Conservation (phyloP, 2,329 filamentous ascomycete genomes). For the Penicillium sp. region DNA sequence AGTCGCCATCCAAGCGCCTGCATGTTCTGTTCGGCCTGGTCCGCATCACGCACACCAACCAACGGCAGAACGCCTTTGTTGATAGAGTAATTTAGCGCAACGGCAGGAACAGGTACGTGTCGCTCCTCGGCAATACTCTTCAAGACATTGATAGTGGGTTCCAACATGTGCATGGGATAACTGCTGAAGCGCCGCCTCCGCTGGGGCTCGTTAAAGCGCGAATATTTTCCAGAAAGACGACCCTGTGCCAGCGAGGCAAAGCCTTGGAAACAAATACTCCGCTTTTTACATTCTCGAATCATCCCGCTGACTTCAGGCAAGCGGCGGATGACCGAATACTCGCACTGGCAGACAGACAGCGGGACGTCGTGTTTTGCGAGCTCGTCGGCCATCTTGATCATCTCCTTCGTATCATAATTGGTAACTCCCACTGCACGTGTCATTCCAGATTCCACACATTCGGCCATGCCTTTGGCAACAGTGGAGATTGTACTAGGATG, state of each 20-base stretch:
- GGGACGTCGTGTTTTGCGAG: slow-evolving; percentile 39
- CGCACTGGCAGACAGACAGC: slow-evolving; percentile 48
- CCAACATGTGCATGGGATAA: slow-evolving; percentile 47
- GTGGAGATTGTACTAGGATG: slow-evolving; percentile 42
- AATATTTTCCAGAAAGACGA: slow-evolving; percentile 45
- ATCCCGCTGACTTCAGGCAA: slow-evolving; percentile 43
- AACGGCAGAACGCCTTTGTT: slow-evolving; percentile 47
- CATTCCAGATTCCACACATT: slow-evolving; percentile 45
- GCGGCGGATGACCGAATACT: slow-evolving; percentile 46
- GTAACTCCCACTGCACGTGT: slow-evolving; percentile 46
- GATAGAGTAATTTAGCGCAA: slow-evolving; percentile 48
- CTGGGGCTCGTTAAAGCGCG: slow-evolving; percentile 37
- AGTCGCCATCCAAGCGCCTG: slow-evolving; percentile 45
- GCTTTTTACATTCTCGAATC: slow-evolving; percentile 41
- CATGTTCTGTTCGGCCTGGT: slow-evolving; percentile 44
- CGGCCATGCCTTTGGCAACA: slow-evolving; percentile 44
- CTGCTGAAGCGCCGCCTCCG: slow-evolving; percentile 41
- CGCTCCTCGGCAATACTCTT: slow-evolving; percentile 38
- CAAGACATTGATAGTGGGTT: slow-evolving; percentile 39
- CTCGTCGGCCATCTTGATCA: slow-evolving; percentile 46
- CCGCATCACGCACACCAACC: slow-evolving; percentile 42
- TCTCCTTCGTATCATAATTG: slow-evolving; percentile 45
- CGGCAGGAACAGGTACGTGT: slow-evolving; percentile 37
- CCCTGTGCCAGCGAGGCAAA: slow-evolving; percentile 45
- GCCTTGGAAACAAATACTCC: slow-evolving; percentile 45